Evolutionary conservation across 179 eudicot species (phyloP), one percentile per base, ranked within the genome.

Genomic region (Sideroxylon spinosum): DNA sequence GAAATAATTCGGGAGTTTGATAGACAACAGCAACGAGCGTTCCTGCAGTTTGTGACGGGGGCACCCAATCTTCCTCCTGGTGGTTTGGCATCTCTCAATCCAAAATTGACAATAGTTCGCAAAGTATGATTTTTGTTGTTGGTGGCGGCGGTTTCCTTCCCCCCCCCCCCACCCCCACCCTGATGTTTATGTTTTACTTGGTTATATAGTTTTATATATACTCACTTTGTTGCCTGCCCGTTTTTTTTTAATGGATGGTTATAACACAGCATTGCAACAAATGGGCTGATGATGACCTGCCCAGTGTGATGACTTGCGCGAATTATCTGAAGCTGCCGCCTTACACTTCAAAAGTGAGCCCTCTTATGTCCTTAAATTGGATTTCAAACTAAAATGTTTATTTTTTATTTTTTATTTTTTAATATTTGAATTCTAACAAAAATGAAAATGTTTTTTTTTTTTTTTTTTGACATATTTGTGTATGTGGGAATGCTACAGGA

Each of bases 251-350:
- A n/a, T 65, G 28, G 60, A 70, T 75, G 72, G 60, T 28, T 67
- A 22, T 37, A 37, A 37, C 73, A 76, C 94, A 95, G 98, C 93
- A 88, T 77, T 92, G 88, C 59, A 84, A 86, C 81, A 83, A 76
- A 75, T 78, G 84, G 56, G 85, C 84, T 2, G 97, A 95, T 81
- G 85, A 78, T 48, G 99, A 95, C 82, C 83, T 95, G 82, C 99
- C 99, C 0, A 95, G 99, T 66, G 99, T 94, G 81, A 95, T 95
- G 99, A 95, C 99, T 49, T 95, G 99, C 80, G 97, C 98, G 77
- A 95, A 93, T 75, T 95, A 93, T 86, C 83, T 95, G 78, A 95
- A 95, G 93, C 87, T 95, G 72, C 99, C 99, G 1, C 93, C 98
- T 52, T 95, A 93, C 85, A 88, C 97, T 52, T 87, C 98, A 29